Evolutionary conservation across 2,329 filamentous ascomycete species (phyloP), one percentile per base, ranked within the genome.

Genomic region (Coniochaeta sp.): DNA sequence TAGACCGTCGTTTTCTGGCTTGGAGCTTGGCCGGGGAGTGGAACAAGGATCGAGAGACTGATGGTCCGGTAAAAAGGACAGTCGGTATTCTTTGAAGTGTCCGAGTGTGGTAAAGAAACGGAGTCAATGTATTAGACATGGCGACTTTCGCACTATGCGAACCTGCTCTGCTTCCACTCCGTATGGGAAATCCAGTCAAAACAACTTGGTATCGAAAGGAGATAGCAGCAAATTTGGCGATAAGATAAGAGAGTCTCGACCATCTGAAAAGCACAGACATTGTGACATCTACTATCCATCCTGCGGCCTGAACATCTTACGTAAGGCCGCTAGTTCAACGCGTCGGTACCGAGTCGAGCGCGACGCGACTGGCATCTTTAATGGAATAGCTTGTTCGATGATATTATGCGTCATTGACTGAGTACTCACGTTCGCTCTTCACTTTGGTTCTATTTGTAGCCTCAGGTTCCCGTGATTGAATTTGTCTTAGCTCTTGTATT

Each of bases 41-140:
- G 61, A 68, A 17, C 62, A 64, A 56, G 64, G 69, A 58, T 43
- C 68, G 69, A 12, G 70, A 64, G 36, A 67, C 67, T 4, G 68
- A 69, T 24, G 71, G 64, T 26, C 65, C 62, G 19, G 31, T 17
- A 12, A 59, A 33, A 17, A 58, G 60, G 1, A 58, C 67, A 62
- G 66, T 66, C 40, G 66, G 67, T 34, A 74, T 69, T 64, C 74
- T 72, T 61, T 77, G 73, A 34, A 88, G 79, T 0, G 89, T 90
- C 62, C 81, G 77, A 6, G 89, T 91, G 64, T 89, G 87, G 69
- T 91, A 91, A 7, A 92, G 78, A 61, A 91, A 91, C 0, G 88
- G 86, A 5, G 86, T 73, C 16, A 85, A 72, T 7, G 82, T 80
- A 2, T 77, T 74, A 16, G 77, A 71, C 77, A 83, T 83, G 24